phyloP scores from a whole-genome alignment of 2,329 filamentous ascomycete genomes.

The Aureobasidium mangrovei region DNA sequence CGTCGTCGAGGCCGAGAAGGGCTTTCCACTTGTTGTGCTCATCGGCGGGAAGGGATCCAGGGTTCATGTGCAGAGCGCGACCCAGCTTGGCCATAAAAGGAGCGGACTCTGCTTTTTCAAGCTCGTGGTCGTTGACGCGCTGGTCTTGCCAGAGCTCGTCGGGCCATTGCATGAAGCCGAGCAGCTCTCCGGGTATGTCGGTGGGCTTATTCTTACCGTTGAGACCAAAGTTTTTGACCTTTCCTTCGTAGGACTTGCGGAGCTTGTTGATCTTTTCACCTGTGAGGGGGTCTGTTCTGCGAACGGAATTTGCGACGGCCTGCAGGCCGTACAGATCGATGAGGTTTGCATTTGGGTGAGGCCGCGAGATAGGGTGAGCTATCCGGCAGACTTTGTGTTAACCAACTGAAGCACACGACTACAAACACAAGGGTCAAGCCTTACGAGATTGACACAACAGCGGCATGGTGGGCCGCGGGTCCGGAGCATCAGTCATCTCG shows the following conservation, averaged over 20 bases:
- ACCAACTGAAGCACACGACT: slow-evolving; percentile 16
- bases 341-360: slow-evolving; percentile 50
- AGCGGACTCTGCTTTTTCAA: slow-evolving; percentile 24
- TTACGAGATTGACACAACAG: slow-evolving; percentile 29
- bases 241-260: slow-evolving; percentile 47
- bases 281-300: slow-evolving; percentile 50
- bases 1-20: slow-evolving; percentile 38
- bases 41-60: slow-evolving; percentile 33
- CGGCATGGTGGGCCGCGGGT: slow-evolving; percentile 25
- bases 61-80: slow-evolving; percentile 34
- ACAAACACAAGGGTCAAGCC: slow-evolving; percentile 16
- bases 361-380: slow-evolving; percentile 38
- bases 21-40: slow-evolving; percentile 36
- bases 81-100: slow-evolving; percentile 31
- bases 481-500: slow-evolving; percentile 22
- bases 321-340: slow-evolving; percentile 51
- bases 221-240: slow-evolving; percentile 41
- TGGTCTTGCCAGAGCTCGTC: slow-evolving; percentile 33
- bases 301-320: slow-evolving; percentile 49
- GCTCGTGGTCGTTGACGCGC: slow-evolving; percentile 32
- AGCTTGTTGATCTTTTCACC: slow-evolving; percentile 58
- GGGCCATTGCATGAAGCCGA: slow-evolving; percentile 30
- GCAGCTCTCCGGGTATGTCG: slow-evolving; percentile 30
- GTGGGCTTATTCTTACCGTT: slow-evolving; percentile 42
- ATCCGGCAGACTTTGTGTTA: slow-evolving; percentile 24